A percentile compares a stretch with the other conserved stretches of the same genome.
Conservation (phyloP, 176 grass and related monocot species). For the Thalia dealbata region DNA sequence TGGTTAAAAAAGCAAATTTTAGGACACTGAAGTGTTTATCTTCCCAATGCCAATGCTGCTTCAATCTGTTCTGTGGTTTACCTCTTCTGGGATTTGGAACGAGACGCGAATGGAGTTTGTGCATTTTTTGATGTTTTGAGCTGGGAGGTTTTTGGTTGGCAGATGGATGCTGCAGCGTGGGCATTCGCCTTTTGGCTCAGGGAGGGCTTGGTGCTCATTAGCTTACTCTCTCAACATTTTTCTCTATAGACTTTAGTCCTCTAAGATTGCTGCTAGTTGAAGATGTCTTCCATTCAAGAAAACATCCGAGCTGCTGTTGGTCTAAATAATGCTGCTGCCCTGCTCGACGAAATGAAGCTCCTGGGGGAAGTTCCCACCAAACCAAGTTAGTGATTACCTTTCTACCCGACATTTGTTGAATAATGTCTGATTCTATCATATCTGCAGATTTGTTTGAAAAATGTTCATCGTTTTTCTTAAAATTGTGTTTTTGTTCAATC, state of each 20-base stretch:
- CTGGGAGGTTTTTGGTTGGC: not conserved
- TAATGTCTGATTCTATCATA: not conserved
- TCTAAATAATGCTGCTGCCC: constrained; percentile 48
- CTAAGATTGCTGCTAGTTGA: not conserved
- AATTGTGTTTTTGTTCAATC: not conserved
- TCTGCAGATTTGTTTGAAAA: not conserved
- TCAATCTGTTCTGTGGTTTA: not conserved
- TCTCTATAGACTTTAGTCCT: not conserved
- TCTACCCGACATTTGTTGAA: not conserved
- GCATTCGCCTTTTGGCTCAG: not conserved
- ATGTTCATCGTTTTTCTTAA: not conserved
- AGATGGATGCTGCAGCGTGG: not conserved
- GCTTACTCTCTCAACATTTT: not conserved
- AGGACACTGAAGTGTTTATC: not conserved
- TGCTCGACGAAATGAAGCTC: constrained; percentile 98
- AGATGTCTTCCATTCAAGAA: constrained; percentile 49
- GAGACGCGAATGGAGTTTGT: not conserved
- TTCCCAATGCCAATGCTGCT: not conserved
- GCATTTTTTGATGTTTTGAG: not conserved
- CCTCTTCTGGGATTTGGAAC: not conserved
- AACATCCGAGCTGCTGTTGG: constrained; percentile 34
- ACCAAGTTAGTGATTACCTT: constrained; percentile 1
- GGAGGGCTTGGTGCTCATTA: not conserved
- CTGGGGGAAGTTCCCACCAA: constrained; percentile 62
- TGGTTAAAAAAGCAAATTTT: not conserved